Conservation (phyloP, 202 grass and related monocot genomes). For the Panicum virgatum region DNA sequence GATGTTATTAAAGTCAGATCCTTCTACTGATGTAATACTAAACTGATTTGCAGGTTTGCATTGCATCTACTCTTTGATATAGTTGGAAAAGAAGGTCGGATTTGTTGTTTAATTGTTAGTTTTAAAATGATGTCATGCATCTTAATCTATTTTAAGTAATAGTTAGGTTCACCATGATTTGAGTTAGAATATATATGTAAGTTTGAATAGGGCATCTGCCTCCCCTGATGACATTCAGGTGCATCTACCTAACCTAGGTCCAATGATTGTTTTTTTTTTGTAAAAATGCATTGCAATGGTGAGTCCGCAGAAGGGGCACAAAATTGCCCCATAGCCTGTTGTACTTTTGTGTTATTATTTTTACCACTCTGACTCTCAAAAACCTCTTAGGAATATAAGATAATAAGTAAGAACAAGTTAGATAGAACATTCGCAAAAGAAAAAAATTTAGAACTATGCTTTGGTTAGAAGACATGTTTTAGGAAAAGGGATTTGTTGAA, state of each 20-base stretch:
- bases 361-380: neutral
- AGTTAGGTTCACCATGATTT: constrained; percentile 19
- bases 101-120: constrained; percentile 25
- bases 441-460: neutral
- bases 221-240: constrained; percentile 17
- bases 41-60: neutral
- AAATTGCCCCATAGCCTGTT: neutral
- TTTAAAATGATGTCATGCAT: constrained; percentile 33
- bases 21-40: neutral
- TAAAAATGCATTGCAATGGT: neutral
- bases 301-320: neutral
- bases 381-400: neutral
- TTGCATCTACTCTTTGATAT: neutral
- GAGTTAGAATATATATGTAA: neutral
- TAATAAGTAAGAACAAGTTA: neutral
- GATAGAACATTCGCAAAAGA: neutral
- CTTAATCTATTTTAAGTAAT: constrained; percentile 1
- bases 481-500: neutral
- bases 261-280: neutral
- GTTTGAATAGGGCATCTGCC: constrained; percentile 41
- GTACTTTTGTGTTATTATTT: neutral
- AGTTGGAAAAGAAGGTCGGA: neutral
- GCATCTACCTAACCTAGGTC: constrained; percentile 9
- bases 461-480: neutral
- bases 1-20: neutral